These are phyloP conservation scores for Candida freyschussii DNA, from an alignment of 1,139 yeast species.

Conservation along the genomic window DNA sequence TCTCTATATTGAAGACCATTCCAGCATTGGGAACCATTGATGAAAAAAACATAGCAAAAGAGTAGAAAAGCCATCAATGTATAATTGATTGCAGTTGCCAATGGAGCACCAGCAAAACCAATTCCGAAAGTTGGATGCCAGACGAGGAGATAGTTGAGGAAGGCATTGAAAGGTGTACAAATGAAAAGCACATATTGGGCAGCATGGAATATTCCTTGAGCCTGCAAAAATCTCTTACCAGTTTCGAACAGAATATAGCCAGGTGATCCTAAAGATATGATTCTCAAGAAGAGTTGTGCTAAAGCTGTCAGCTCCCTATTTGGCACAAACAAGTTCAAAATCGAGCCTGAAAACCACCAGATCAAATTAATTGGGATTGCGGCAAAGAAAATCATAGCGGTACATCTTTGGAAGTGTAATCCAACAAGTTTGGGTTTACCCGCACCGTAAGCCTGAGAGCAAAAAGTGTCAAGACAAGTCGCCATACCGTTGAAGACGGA, in stretches of 20 bases:
- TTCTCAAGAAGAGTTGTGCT: constrained; percentile 33
- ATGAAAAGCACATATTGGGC: constrained; percentile 36
- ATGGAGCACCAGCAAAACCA: constrained; percentile 40
- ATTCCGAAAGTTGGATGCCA: constrained; percentile 31
- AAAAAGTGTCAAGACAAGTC: constrained; percentile 49
- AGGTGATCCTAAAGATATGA: constrained; percentile 34
- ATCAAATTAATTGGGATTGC: constrained; percentile 33
- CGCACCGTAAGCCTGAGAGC: constrained; percentile 49
- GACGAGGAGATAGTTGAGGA: constrained; percentile 34
- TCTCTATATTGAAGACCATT: constrained; percentile 30
- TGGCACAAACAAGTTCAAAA: constrained; percentile 31
- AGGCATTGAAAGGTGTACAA: constrained; percentile 35
- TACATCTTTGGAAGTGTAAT: constrained; percentile 39
- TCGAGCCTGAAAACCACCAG: constrained; percentile 37
- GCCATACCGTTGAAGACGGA: constrained; percentile 51
- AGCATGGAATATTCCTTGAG: constrained; percentile 38
- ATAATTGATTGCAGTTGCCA: constrained; percentile 35
- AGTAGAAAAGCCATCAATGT: constrained; percentile 33
- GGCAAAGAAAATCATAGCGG: constrained; percentile 34
- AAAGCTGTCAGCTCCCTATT: constrained; percentile 31
- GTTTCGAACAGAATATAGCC: constrained; percentile 39
- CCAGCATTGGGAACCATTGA: constrained; percentile 44
- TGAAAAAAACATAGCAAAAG: constrained; percentile 27
- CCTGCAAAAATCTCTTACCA: constrained; percentile 39
- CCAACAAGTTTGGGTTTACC: constrained; percentile 35